Evolutionary conservation across 2,329 filamentous ascomycete species (phyloP).

Genomic region (Cryphonectria nitschkei): DNA sequence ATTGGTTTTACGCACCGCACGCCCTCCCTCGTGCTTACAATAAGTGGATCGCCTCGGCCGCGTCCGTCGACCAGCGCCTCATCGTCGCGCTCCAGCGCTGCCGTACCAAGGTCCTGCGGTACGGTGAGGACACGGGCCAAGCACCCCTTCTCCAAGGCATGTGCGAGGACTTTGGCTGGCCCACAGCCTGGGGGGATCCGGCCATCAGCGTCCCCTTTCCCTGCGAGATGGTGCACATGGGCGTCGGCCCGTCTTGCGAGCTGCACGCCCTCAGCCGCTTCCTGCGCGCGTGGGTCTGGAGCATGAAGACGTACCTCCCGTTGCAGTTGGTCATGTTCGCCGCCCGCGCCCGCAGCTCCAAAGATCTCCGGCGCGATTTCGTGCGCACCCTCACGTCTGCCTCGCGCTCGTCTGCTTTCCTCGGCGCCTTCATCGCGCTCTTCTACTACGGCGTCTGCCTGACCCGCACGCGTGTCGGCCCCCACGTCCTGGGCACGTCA

Average conservation of each 20-base stretch:
- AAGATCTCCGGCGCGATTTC: conserved; percentile 42
- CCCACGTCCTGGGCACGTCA: conserved; percentile 64
- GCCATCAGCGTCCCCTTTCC: conserved; percentile 71
- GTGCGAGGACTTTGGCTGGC: conserved; percentile 72
- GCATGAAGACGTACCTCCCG: conserved; percentile 76
- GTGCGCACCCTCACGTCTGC: conserved; percentile 60
- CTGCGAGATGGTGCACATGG: conserved; percentile 85
- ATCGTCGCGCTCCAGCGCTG: conserved; percentile 73
- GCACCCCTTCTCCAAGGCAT: conserved; percentile 69
- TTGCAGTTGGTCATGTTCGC: conserved; percentile 64
- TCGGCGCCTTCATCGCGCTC: conserved; percentile 75
- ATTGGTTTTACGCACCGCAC: conserved; percentile 79
- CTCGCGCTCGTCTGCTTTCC: conserved; percentile 73
- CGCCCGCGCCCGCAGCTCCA: conserved; percentile 54
- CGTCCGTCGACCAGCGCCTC: conserved; percentile 74
- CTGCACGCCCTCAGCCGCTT: conserved; percentile 72
- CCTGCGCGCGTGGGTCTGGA: conserved; percentile 70
- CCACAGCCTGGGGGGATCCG: conserved; percentile 74
- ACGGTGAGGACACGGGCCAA: conserved; percentile 74
- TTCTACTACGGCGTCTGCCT: conserved; percentile 90
- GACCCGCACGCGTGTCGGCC: conserved; percentile 72
- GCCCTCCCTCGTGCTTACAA: conserved; percentile 74
- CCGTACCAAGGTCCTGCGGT: conserved; percentile 65
- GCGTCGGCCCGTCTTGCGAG: conserved; percentile 73
- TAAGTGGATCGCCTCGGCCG: conserved; percentile 80